Base-by-base conservation (phyloP, 2,329 filamentous ascomycete species). In the Cercospora sp. region DNA sequence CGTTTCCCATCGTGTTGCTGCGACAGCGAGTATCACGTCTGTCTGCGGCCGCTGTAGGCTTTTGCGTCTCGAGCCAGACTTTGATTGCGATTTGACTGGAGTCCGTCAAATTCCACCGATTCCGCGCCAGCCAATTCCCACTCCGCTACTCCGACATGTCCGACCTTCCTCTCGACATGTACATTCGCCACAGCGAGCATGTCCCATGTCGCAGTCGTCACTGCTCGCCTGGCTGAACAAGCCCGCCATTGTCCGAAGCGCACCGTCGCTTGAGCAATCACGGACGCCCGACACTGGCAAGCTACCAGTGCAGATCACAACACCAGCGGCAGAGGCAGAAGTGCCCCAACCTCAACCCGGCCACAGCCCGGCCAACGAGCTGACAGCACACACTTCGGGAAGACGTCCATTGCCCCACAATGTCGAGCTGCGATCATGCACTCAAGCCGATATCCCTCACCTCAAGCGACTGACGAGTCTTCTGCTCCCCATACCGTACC, bases 401-500 rank as follows among this genome's bases (percentile, higher is more conserved):
- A 32, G 21, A n/a, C 26, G 32, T 3, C 24, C 43, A 18, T 34
- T 53, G 21, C 79, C 81, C 5, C 79, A 83, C 9, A 85, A 87
- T 70, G 82, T 88, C 68, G 81, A 84, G 26, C 78, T 90, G 58
- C 81, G 84, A 3, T 79, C 83, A 3, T 81, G 88, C 61, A 83
- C 81, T n/a, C 81, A 82, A 40, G 81, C 81, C 26, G 84, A 87
- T 73, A 80, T 90, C 43, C 82, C 84, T 21, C 83, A 84, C 7
- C 82, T 89, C 75, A 85, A 84, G 73, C 85, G 85, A 18, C 84
- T 90, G 32, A 88, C 85, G 61, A 80, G 83, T 64, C 79, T 88
- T 4, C 82, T 88, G 1, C 81, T 90, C 1, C 88, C 88, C 6
- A 86, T 90, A 66, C 83, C 85, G 63, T 90, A 90, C 74, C 84